Evolutionary conservation across 1,284 basidiomycete species (phyloP), one percentile per base, ranked within the genome.

Genomic region (Malassezia furfur): DNA sequence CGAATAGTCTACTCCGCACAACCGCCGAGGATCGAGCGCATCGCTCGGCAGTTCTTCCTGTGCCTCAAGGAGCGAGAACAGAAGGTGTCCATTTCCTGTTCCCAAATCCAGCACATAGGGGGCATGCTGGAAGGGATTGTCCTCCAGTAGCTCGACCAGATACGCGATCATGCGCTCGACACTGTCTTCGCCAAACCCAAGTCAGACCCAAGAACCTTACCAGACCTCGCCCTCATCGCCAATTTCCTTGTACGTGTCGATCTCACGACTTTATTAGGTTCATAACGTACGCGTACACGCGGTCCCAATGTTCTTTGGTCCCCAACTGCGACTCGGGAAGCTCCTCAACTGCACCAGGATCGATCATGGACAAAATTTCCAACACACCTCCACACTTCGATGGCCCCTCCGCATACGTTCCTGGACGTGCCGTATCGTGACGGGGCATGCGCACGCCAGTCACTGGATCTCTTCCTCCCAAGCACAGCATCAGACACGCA

Each of bases 161-260:
- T 60, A 69, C 2, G 52, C 48, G 28, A 77, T 82, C 87, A 91
- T 90, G 62, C 87, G 86, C 64, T 85, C 81, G 1, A 87, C 81
- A 22, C 82, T 83, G 59, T 89, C 86, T 60, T 82, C 79, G 12
- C 88, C 88, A 66, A 91, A 91, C 88, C 88, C 89, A 59, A 21
- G 43, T 35, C 7, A 49, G 17, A 2, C 30, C 8, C 3, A 1
- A 28, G 7, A 4, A 36, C 38, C 38, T 35, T 57, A 87, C 88
- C 89, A 91, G 25, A 89, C 80, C 76, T 91, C 88, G 36, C 89
- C 88, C 72, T 90, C 87, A 72, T 91, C 87, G 11, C 86, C 85
- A 46, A 84, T 83, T 49, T 89, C 88, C 36, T 83, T 77, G 62
- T 88, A 91, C 67, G 85, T 87, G 41, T 75, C 74, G 17, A 90